Evolutionary conservation across 345 rosid species (phyloP).

Genomic region (Salix exigua): DNA sequence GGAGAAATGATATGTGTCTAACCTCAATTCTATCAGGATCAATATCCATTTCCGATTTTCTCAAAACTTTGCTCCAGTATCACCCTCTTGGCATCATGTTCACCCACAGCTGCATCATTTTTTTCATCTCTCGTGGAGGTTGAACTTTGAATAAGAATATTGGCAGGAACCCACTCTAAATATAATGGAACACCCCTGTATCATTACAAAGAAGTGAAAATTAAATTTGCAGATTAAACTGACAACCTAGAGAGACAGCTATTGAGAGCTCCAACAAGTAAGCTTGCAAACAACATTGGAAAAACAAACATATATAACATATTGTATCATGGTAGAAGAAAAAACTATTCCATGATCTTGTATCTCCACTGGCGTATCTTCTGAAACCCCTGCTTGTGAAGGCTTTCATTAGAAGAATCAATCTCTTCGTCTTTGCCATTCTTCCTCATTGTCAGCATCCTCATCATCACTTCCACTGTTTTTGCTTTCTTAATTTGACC

Average conservation of each 20-base stretch:
- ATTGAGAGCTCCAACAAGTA: background rate
- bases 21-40: slow-evolving; percentile 91
- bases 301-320: slow-evolving; percentile 24
- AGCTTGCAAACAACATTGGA: background rate
- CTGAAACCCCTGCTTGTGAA: slow-evolving; percentile 21
- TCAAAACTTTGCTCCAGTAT: slow-evolving; percentile 60
- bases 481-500: slow-evolving; percentile 63
- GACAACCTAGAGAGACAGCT: background rate
- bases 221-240: background rate
- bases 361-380: slow-evolving; percentile 65
- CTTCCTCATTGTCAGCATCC: slow-evolving; percentile 19
- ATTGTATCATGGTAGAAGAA: slow-evolving; percentile 93
- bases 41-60: slow-evolving; percentile 44
- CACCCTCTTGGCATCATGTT: slow-evolving; percentile 56
- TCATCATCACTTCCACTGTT: slow-evolving; percentile 32
- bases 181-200: slow-evolving; percentile 74
- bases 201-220: background rate
- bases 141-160: slow-evolving; percentile 51
- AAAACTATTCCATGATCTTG: slow-evolving; percentile 90
- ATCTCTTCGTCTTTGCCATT: slow-evolving; percentile 16
- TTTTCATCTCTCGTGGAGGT: slow-evolving; percentile 34
- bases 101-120: slow-evolving; percentile 42
- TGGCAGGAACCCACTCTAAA: slow-evolving; percentile 90
- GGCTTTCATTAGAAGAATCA: slow-evolving; percentile 20
- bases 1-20: slow-evolving; percentile 9